These are phyloP conservation scores for Citropsis articulata DNA, from an alignment of 345 rosid genomes.

Conservation along the genomic window DNA sequence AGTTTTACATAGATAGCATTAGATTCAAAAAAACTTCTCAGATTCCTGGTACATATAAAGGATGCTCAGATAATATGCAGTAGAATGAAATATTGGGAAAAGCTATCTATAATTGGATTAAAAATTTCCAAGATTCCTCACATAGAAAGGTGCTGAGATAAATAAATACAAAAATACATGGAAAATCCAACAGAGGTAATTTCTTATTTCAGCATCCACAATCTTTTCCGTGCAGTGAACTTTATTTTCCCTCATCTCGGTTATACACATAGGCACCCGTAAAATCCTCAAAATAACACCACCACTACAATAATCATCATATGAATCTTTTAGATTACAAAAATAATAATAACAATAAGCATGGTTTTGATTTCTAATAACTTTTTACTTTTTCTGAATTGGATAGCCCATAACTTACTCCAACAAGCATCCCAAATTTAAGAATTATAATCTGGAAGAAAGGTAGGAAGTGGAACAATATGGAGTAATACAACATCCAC, in stretches of 20 bases:
- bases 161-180: background rate
- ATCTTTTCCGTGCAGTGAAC: background rate
- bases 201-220: background rate
- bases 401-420: too few species aligned
- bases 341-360: too few species aligned
- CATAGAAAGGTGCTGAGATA: background rate
- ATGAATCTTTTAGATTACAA: too few species aligned
- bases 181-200: background rate
- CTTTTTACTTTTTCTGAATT: too few species aligned
- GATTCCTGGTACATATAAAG: background rate
- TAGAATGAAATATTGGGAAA: background rate
- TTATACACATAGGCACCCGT: background rate
- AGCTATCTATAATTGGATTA: background rate
- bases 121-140: background rate
- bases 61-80: background rate
- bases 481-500: conserved; percentile 11
- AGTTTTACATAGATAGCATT: background rate
- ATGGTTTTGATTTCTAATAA: too few species aligned
- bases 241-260: background rate
- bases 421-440: background rate
- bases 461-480: background rate
- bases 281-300: background rate
- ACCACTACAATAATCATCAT: background rate
- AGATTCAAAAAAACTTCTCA: background rate
- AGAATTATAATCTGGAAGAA: too few species aligned